Evolutionary conservation across 768 basidiomycete genomes (phyloP).

Genomic region (Sporobolomyces roseus): DNA sequence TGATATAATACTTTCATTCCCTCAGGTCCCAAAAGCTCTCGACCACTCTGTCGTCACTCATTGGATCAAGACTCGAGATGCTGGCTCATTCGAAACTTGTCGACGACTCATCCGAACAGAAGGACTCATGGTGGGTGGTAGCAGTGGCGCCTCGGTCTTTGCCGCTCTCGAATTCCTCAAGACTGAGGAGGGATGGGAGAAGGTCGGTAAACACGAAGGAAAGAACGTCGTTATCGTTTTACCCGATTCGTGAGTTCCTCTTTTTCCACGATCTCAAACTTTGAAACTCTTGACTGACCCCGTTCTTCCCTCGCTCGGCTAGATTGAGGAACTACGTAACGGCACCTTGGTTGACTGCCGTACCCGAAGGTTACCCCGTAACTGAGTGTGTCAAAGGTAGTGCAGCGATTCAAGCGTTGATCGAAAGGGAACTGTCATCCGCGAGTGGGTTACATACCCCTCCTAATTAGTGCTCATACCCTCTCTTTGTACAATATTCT

Average conservation of each 20-base stretch:
- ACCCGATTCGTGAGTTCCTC: conserved; percentile 72
- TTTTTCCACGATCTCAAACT: too few species aligned
- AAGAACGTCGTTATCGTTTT: conserved; percentile 83
- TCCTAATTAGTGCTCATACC: neutral
- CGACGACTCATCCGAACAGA: conserved; percentile 73
- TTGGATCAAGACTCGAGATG: conserved; percentile 76
- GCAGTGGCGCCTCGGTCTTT: conserved; percentile 77
- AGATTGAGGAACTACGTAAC: conserved; percentile 46
- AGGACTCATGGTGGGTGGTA: conserved; percentile 88
- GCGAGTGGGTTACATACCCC: conserved; percentile 9
- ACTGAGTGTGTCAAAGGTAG: conserved; percentile 1
- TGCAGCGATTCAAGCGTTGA: neutral
- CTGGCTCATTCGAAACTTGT: conserved; percentile 72
- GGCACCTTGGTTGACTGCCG: conserved; percentile 39
- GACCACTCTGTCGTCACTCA: conserved; percentile 64
- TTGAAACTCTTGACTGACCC: neutral
- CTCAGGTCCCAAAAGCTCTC: conserved; percentile 74
- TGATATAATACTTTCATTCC: neutral
- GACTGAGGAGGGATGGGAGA: conserved; percentile 60
- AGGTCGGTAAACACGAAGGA: conserved; percentile 63
- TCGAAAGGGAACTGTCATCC: conserved; percentile 1
- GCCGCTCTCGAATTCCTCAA: conserved; percentile 74
- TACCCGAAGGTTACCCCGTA: neutral
- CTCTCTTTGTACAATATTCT: neutral
- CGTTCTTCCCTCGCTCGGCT: neutral